Evolutionary conservation across 192 early-diverging fungal genomes (phyloP).

Genomic region (Globomyces pollinis-pini): DNA sequence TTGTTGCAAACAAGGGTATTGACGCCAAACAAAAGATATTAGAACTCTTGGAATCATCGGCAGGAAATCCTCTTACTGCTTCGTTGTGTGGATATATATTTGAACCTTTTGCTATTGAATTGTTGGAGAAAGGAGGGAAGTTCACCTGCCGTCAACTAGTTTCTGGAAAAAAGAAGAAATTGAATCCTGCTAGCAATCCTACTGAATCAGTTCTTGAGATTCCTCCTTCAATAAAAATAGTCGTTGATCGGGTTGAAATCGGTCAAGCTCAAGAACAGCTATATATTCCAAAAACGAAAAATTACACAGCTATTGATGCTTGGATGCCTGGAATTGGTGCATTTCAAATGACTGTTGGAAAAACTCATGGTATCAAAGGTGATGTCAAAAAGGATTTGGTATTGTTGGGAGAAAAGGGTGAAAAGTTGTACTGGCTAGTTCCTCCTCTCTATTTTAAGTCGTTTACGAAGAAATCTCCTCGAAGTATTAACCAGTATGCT

Average conservation of each 20-base stretch:
- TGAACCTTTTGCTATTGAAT: conserved; percentile 14
- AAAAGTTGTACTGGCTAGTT: conserved; percentile 15
- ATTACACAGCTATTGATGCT: conserved; percentile 13
- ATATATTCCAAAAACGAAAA: conserved; percentile 13
- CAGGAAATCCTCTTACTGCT: conserved; percentile 14
- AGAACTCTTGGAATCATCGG: conserved; percentile 11
- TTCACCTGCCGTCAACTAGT: conserved; percentile 14
- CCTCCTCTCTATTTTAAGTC: conserved; percentile 13
- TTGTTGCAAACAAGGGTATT: conserved; percentile 11
- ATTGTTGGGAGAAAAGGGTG: conserved; percentile 5
- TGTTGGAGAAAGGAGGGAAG: conserved; percentile 11
- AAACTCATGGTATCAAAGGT: conserved; percentile 12
- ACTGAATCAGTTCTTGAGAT: not conserved
- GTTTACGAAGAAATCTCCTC: conserved; percentile 18
- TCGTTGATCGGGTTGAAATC: not conserved
- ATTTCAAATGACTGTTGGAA: conserved; percentile 17
- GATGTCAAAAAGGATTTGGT: conserved; percentile 8
- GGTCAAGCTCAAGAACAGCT: conserved; percentile 11
- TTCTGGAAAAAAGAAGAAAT: conserved; percentile 11
- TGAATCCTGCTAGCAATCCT: too few species aligned
- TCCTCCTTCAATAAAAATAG: conserved; percentile 10
- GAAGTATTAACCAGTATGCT: conserved; percentile 12
- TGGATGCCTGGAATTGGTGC: conserved; percentile 14
- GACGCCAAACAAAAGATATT: conserved; percentile 3
- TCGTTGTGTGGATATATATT: conserved; percentile 15